Base-by-base conservation (phyloP, 495 filamentous ascomycete genomes). In the Penicillium cinerascens region DNA sequence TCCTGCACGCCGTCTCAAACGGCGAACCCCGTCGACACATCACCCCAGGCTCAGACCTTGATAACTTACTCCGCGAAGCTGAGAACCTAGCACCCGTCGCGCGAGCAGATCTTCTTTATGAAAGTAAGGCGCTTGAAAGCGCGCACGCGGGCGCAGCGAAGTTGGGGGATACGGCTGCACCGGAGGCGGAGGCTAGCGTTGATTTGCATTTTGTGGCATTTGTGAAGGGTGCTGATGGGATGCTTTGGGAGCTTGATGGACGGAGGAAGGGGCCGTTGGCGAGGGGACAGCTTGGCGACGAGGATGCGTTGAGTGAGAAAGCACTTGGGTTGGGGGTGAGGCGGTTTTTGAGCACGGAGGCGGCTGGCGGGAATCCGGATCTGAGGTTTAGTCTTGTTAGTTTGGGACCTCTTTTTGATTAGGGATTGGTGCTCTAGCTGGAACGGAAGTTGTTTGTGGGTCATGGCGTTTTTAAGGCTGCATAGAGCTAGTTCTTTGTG, bases 141-240 rank as follows among this genome's bases (percentile, higher is more conserved):
- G 88, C 87, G 47, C 89, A 95, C 71, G 77, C 78, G 37, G 77
- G 80, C 51, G 89, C 84, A 25, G 91, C 90, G 21, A 71, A 63
- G 38, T 55, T 80, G 60, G 92, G 92, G 9, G 87, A 90, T 69
- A 90, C 88, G 4, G 70, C 68, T 33, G 86, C 88, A 42, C 90
- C 88, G 17, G 70, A 69, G 59, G 86, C 86, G 8, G 75, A 78
- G 52, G 85, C 84, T 63, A 76, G 82, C 64, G 79, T 89, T 21
- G 86, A 89, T 61, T 67, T 87, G 63, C 91, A 95, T 66, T 95
- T 90, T 72, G 88, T 95, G 54, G 85, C 82, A 52, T 95, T 95
- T 74, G 88, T 92, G 6, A 89, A 87, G 73, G n/a, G n/a, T n/a
- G 81, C 63, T n/a, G 80, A 85, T 63, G 83, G 83, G 40, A 77